phyloP scores from a whole-genome alignment of 345 rosid species.

The Eucalyptus urophylla region DNA sequence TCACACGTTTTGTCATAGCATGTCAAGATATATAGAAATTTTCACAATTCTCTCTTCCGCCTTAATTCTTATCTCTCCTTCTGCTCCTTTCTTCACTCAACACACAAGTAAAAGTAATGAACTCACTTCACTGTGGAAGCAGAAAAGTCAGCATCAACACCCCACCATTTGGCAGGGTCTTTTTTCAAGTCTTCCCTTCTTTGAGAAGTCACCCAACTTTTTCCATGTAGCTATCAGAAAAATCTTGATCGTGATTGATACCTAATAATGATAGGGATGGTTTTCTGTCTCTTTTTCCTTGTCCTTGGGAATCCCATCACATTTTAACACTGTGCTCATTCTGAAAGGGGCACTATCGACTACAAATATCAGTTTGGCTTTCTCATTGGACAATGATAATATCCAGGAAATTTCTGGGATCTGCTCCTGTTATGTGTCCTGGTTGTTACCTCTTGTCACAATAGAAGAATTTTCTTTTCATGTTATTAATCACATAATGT shows the following conservation, averaged over 20 bases:
- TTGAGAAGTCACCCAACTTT: neutral
- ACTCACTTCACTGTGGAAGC: neutral
- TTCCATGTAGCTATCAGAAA: neutral
- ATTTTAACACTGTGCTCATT: neutral
- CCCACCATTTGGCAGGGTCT: neutral
- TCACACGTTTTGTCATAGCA: neutral
- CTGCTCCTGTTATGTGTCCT: neutral
- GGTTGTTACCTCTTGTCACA: neutral
- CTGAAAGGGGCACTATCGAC: neutral
- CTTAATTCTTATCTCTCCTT: neutral
- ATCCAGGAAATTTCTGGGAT: neutral
- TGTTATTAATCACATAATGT: neutral
- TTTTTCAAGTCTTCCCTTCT: neutral
- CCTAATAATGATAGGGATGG: neutral
- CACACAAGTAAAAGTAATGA: neutral
- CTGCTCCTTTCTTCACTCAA: neutral
- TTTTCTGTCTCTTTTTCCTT: neutral
- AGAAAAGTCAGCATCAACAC: neutral
- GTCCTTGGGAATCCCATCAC: neutral
- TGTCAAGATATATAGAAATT: neutral
- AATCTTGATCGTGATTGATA: neutral
- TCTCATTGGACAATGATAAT: neutral
- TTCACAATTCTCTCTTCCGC: neutral
- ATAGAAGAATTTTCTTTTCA: neutral
- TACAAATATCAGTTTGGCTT: neutral